Conservation (phyloP, 371 early-diverging fungal species). For the Mortierella sp. region DNA sequence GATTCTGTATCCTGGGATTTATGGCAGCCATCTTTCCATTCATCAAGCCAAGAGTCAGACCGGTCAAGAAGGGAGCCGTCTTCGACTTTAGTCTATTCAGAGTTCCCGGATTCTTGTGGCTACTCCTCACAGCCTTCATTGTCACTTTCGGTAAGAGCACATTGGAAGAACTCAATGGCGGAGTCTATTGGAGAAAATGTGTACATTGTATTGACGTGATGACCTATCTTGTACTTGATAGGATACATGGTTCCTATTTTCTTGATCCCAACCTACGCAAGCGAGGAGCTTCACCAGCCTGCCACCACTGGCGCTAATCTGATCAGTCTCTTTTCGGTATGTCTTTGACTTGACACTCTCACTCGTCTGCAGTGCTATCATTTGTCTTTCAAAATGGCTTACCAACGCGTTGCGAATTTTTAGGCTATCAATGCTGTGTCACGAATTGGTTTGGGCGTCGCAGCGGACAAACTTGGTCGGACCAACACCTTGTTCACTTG, state of each 20-base stretch:
- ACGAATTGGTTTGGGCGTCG: conserved; percentile 56
- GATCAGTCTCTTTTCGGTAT: conserved; percentile 57
- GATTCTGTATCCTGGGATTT: conserved; percentile 63
- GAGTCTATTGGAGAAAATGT: no score
- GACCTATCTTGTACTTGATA: not conserved
- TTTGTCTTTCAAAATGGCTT: conserved; percentile 48
- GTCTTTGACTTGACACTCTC: not conserved
- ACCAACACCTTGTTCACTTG: conserved; percentile 59
- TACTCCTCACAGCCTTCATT: conserved; percentile 50
- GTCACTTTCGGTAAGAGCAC: conserved; percentile 52
- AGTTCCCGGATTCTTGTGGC: conserved; percentile 33
- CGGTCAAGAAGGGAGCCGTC: conserved; percentile 52
- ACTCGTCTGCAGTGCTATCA: no score
- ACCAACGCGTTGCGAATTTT: no score
- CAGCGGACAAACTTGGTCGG: conserved; percentile 58
- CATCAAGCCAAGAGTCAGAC: conserved; percentile 57
- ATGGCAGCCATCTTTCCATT: conserved; percentile 58
- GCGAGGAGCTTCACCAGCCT: conserved; percentile 32
- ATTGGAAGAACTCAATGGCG: not conserved
- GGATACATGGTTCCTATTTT: conserved; percentile 48
- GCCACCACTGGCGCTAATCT: conserved; percentile 58
- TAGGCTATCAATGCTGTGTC: conserved; percentile 63
- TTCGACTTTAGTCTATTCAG: conserved; percentile 50
- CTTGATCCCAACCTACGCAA: conserved; percentile 55
- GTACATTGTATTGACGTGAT: no score